Evolutionary conservation across 2,329 filamentous ascomycete species (phyloP), one percentile per base, ranked within the genome.

Genomic region (Lanzia echinophila): DNA sequence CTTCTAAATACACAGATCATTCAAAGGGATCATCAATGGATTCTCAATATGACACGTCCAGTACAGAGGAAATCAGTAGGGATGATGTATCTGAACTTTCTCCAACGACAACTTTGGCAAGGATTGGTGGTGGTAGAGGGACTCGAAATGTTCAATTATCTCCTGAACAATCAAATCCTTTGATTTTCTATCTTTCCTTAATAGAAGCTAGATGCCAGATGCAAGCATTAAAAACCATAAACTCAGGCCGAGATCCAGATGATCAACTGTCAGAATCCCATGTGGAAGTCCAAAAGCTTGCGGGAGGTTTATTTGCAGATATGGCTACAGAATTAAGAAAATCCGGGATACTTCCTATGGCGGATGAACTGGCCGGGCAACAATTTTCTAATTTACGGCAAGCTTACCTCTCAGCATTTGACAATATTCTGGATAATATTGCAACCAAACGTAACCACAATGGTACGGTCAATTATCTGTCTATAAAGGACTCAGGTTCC

Each of bases 151-250:
- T 51, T 19, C 58, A 55, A 36, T 41, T 57, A 15, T 56, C 61
- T 41, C 53, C 53, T 34, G 41, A 55, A 15, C 58, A 59, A 47
- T 56, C 59, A 22, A 48, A 42, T 8, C 55, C 60, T 13, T 57
- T 33, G 41, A 44, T 65, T 3, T 64, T 67, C 24, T 62, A 62
- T 50, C 60, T 68, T n/a, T 63, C 65, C 39, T 53, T 68, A 33
- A 65, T 68, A 1, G 66, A 67, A 51, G 62, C 58, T 24, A 50
- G 62, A 48, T 68, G 66, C 36, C 63, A 56, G 31, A 63, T 56
- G 22, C 64, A 65, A 56, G 66, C 64, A 28, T 54, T 55, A 19
- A 56, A 51, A 6, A 47, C 54, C 3, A 28, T 66, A 44, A 67
- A 67, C 53, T 34, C 55, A 36, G 33, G 53, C 34, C 60, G 65